These are phyloP conservation scores for Eimeria falciformis DNA, from an alignment of 169 alveolate genomes.

Conservation along the genomic window DNA sequence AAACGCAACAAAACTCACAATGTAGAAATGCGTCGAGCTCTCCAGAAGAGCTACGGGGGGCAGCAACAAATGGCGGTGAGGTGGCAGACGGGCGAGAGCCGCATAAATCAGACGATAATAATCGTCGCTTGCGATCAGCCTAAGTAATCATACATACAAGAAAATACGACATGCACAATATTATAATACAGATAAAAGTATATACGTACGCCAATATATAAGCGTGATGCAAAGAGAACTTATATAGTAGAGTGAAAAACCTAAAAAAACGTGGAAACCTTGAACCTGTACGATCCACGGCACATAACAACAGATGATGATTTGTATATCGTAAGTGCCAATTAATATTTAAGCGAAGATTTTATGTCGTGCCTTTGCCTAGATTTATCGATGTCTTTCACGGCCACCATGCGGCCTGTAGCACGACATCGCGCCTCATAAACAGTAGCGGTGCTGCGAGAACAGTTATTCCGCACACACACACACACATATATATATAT, in stretches of 20 bases:
- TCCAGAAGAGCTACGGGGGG: conserved; percentile 77
- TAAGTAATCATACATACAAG: neutral
- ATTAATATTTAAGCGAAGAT: neutral
- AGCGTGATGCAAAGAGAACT: neutral
- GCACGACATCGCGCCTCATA: conserved; percentile 43
- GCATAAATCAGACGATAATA: conserved; percentile 59
- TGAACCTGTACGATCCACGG: too few species aligned
- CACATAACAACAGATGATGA: too few species aligned
- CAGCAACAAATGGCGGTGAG: conserved; percentile 43
- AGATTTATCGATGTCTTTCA: conserved; percentile 50
- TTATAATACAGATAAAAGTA: neutral
- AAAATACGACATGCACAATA: too few species aligned
- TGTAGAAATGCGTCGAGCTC: conserved; percentile 77
- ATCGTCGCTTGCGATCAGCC: conserved; percentile 50
- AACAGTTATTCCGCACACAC: neutral
- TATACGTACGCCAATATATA: too few species aligned
- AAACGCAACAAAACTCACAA: too few species aligned
- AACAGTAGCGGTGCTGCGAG: conserved; percentile 43
- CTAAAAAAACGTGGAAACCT: neutral
- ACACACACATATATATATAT: neutral
- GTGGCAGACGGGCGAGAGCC: conserved; percentile 67
- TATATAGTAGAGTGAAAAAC: neutral
- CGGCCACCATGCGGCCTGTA: conserved; percentile 5
- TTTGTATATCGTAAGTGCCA: neutral
- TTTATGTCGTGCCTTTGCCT: conserved; percentile 5